Evolutionary conservation across 2,329 filamentous ascomycete genomes (phyloP).

Genomic region (Trematosphaeria pertusa): DNA sequence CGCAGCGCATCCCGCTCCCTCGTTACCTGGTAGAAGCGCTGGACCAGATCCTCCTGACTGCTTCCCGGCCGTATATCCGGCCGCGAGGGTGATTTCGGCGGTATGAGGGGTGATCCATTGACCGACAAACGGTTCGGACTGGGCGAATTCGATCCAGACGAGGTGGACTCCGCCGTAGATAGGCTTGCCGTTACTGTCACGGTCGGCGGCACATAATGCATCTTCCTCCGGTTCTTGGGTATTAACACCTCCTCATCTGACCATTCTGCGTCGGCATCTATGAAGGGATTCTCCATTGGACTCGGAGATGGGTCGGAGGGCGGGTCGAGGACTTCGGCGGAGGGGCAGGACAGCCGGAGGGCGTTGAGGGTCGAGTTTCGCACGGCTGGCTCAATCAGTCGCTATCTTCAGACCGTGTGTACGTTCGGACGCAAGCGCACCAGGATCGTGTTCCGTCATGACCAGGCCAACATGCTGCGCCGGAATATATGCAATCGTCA

Average conservation of each 20-base stretch:
- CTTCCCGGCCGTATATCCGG: slow-evolving; percentile 38
- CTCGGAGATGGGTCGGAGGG: slow-evolving; percentile 13
- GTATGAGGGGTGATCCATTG: slow-evolving; percentile 35
- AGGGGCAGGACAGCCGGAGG: slow-evolving; percentile 46
- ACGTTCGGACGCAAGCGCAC: slow-evolving; percentile 14
- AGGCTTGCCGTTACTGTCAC: slow-evolving; percentile 28
- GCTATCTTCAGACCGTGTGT: slow-evolving; percentile 14
- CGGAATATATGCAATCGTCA: not conserved
- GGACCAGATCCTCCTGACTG: slow-evolving; percentile 46
- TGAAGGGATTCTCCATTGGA: slow-evolving; percentile 35
- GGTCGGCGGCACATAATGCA: slow-evolving; percentile 38
- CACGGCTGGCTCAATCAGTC: slow-evolving; percentile 42
- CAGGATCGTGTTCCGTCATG: slow-evolving; percentile 21
- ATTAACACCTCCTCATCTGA: slow-evolving; percentile 47
- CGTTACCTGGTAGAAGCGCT: slow-evolving; percentile 48
- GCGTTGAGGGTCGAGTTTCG: slow-evolving; percentile 46
- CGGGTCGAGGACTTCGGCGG: slow-evolving; percentile 39
- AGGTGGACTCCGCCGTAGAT: slow-evolving; percentile 29
- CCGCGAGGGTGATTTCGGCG: slow-evolving; percentile 46
- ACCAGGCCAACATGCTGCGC: slow-evolving; percentile 17
- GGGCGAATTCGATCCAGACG: slow-evolving; percentile 26
- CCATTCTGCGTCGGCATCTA: slow-evolving; percentile 43
- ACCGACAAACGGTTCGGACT: slow-evolving; percentile 27
- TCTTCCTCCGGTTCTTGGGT: slow-evolving; percentile 35
- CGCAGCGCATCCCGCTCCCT: slow-evolving; percentile 45